Base-by-base conservation (phyloP, 2,329 filamentous ascomycete species). In the Microascus cirrosus region DNA sequence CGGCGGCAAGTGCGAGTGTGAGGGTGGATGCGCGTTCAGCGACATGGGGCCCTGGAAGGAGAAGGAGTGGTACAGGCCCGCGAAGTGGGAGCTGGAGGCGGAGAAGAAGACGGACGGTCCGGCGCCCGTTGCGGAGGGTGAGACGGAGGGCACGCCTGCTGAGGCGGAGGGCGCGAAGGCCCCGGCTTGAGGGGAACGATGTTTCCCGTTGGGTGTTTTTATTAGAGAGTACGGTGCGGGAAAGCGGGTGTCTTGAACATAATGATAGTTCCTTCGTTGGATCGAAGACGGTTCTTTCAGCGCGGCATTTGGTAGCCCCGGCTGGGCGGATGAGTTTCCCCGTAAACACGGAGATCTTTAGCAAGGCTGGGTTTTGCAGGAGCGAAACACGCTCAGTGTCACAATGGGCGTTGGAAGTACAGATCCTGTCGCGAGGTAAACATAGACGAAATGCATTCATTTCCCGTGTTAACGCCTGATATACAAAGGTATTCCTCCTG, bases 31-130 rank as follows among this genome's bases (percentile, higher is more conserved):
- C 74, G 76, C 82, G 71, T 74, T 95, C 67, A 95, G 90, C 73
- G 92, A 99, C 70, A 85, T 85, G 61, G 94, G 94, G 56, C 94
- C 94, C 57, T 99, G 94, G 94, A 80, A 81, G 64, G 89, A 93
- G 61, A 66, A 80, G 32, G 70, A 87, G 73, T 92, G 80, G 78
- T 75, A 81, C 57, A 83, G 76, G 67, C 79, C 86, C 56, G 74
- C 83, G 62, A 84, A 85, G 77, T 86, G 84, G 78, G 77, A 80
- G 61, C 64, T 67, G 24, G 69, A 69, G 48, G 56, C 24, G 2
- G 66, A 73, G 66, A 75, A 73, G 65, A 69, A 70, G 65, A 70
- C 70, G 28, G 67, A 71, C 60, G 70, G 69, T 10, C 69, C 70
- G 63, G 67, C 65, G 39, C 66, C 69, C 28, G 28, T 32, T 32